phyloP scores from a whole-genome alignment of 2,329 filamentous ascomycete genomes.

The Cladophialophora carrionii region DNA sequence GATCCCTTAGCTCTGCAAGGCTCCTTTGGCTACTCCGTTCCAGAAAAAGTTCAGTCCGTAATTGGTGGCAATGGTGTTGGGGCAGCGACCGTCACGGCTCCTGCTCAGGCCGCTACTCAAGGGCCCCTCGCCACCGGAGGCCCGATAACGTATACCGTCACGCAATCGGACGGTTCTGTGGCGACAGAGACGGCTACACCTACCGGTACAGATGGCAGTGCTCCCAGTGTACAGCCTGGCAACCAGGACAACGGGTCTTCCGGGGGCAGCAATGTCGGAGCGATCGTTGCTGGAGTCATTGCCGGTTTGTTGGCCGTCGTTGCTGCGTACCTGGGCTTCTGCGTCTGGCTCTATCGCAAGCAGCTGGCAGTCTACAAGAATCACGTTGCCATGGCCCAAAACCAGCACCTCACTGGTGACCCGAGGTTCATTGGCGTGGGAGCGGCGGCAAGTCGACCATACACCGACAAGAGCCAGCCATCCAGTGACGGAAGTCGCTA shows the following conservation, averaged over 20 bases:
- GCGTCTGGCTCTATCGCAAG: conserved; percentile 74
- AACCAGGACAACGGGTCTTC: conserved; percentile 28
- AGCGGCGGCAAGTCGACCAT: conserved; percentile 12
- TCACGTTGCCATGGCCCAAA: conserved; percentile 68
- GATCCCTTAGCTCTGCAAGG: conserved; percentile 62
- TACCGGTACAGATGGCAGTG: conserved; percentile 48
- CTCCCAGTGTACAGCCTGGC: neutral
- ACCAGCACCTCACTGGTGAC: conserved; percentile 54
- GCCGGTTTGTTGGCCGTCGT: conserved; percentile 68
- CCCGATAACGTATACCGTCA: conserved; percentile 69
- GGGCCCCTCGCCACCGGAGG: conserved; percentile 73
- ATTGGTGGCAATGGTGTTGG: conserved; percentile 71
- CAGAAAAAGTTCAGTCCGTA: conserved; percentile 62
- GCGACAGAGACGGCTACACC: conserved; percentile 46
- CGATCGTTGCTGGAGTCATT: conserved; percentile 63
- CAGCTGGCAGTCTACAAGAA: conserved; percentile 71
- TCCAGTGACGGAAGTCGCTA: conserved; percentile 31
- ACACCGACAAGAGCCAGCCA: conserved; percentile 31
- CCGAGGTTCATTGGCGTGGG: conserved; percentile 37
- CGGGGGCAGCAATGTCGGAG: conserved; percentile 54
- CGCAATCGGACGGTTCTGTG: conserved; percentile 47
- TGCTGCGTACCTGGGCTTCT: conserved; percentile 74
- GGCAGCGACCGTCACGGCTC: conserved; percentile 69
- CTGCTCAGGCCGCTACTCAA: conserved; percentile 64
- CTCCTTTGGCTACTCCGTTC: conserved; percentile 70